phyloP scores from a whole-genome alignment of 163 green algal genomes.

The Scenedesmus sp. region DNA sequence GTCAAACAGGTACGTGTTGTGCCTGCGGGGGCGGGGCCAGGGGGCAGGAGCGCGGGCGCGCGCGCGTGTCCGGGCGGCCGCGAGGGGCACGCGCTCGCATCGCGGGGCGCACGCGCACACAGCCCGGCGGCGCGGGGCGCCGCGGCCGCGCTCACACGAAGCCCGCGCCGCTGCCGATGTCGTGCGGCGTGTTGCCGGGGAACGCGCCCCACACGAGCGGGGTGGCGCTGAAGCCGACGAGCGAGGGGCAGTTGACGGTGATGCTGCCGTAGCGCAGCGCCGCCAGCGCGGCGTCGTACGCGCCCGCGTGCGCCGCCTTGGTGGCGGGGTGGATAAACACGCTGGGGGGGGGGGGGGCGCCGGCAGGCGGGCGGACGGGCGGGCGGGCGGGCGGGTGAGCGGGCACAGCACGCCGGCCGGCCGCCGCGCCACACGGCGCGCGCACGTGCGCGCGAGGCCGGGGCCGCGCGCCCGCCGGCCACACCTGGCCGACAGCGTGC shows the following conservation, averaged over 20 bases:
- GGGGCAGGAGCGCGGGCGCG: too few species aligned
- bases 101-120: too few species aligned
- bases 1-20: constrained; percentile 82
- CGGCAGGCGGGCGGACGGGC: not conserved
- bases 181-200: constrained; percentile 46
- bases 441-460: too few species aligned
- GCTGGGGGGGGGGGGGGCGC: constrained; percentile 37
- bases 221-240: constrained; percentile 60
- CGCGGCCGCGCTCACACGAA: too few species aligned
- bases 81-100: too few species aligned
- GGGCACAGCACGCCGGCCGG: too few species aligned
- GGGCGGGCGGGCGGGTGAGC: not conserved
- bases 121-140: too few species aligned
- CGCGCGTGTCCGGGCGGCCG: too few species aligned
- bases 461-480: too few species aligned
- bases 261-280: constrained; percentile 75
- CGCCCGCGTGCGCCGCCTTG: constrained; percentile 40
- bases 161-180: constrained; percentile 37
- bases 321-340: constrained; percentile 66
- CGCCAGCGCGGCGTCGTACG: constrained; percentile 50
- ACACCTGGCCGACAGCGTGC: constrained; percentile 59
- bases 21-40: too few species aligned
- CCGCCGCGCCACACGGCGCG: too few species aligned
- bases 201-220: constrained; percentile 77
- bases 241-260: constrained; percentile 65